phyloP scores from a whole-genome alignment of 2,329 filamentous ascomycete species.

The Fusarium sp. region DNA sequence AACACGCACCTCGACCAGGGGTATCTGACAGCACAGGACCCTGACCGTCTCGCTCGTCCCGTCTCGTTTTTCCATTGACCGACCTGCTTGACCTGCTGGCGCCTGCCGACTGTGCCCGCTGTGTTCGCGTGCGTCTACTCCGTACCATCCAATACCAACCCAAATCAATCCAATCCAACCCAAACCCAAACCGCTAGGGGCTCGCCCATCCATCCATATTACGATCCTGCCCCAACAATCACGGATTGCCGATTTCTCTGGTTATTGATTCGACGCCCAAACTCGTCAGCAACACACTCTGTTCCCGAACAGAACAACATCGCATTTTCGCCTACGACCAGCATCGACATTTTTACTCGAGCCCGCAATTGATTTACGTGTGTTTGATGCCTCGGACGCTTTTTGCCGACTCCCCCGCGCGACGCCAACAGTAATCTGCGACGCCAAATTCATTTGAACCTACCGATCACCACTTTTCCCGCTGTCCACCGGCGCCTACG shows the following conservation, averaged over 20 bases:
- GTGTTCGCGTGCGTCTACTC: constrained; percentile 38
- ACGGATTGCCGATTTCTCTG: constrained; percentile 24
- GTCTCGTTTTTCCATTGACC: constrained; percentile 40
- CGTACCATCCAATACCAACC: neutral
- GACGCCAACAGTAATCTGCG: constrained; percentile 37
- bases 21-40: constrained; percentile 28
- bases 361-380: neutral
- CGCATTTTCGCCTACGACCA: neutral
- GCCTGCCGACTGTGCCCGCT: constrained; percentile 33
- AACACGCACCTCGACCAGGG: constrained; percentile 34
- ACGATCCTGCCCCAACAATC: constrained; percentile 38
- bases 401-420: constrained; percentile 29
- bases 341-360: neutral
- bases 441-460: constrained; percentile 37
- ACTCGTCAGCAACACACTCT: constrained; percentile 20
- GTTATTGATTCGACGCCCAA: constrained; percentile 31
- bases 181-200: constrained; percentile 28
- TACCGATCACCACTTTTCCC: constrained; percentile 11
- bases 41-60: constrained; percentile 31
- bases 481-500: constrained; percentile 20
- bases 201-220: constrained; percentile 37
- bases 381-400: constrained; percentile 34
- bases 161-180: neutral
- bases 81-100: constrained; percentile 13
- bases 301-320: constrained; percentile 10